These are phyloP conservation scores for Aureobasidium sp. DNA, from an alignment of 2,329 filamentous ascomycete genomes.

Conservation along the genomic window DNA sequence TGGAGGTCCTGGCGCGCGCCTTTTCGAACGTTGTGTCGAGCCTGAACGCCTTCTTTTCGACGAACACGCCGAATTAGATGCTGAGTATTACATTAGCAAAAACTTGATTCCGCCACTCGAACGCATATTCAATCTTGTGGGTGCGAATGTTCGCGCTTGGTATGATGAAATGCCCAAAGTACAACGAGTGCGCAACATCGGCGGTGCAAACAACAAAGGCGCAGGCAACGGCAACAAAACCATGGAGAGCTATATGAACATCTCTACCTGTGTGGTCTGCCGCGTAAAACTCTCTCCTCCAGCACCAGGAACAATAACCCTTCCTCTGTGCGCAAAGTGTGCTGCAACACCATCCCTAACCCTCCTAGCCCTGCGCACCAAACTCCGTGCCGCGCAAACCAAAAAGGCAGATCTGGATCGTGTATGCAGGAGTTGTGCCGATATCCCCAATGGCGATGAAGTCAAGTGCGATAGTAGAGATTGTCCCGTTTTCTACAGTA, in stretches of 20 bases:
- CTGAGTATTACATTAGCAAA: slow-evolving; percentile 95
- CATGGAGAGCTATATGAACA: slow-evolving; percentile 88
- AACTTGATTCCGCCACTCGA: slow-evolving; percentile 92
- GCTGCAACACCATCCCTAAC: slow-evolving; percentile 50
- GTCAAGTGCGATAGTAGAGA: slow-evolving; percentile 86
- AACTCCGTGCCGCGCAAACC: slow-evolving; percentile 57
- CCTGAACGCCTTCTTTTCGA: slow-evolving; percentile 75
- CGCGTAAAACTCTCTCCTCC: slow-evolving; percentile 47
- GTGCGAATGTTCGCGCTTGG: slow-evolving; percentile 84
- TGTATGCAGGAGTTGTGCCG: slow-evolving; percentile 75
- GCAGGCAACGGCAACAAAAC: slow-evolving; percentile 46
- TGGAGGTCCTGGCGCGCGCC: slow-evolving; percentile 74
- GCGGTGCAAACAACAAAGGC: slow-evolving; percentile 23
- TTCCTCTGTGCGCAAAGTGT: slow-evolving; percentile 55
- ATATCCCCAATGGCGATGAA: slow-evolving; percentile 63
- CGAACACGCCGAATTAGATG: slow-evolving; percentile 73
- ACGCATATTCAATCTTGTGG: slow-evolving; percentile 92
- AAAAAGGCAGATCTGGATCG: slow-evolving; percentile 57
- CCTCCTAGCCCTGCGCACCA: slow-evolving; percentile 56
- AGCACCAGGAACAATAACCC: slow-evolving; percentile 20
- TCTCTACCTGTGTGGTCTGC: slow-evolving; percentile 73
- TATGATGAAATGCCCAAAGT: slow-evolving; percentile 96
- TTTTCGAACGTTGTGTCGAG: slow-evolving; percentile 84
- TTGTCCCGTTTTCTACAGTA: slow-evolving; percentile 84
- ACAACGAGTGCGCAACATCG: slow-evolving; percentile 64